Base-by-base conservation (phyloP, 2,329 filamentous ascomycete genomes). In the Cladobotryum protrusum region DNA sequence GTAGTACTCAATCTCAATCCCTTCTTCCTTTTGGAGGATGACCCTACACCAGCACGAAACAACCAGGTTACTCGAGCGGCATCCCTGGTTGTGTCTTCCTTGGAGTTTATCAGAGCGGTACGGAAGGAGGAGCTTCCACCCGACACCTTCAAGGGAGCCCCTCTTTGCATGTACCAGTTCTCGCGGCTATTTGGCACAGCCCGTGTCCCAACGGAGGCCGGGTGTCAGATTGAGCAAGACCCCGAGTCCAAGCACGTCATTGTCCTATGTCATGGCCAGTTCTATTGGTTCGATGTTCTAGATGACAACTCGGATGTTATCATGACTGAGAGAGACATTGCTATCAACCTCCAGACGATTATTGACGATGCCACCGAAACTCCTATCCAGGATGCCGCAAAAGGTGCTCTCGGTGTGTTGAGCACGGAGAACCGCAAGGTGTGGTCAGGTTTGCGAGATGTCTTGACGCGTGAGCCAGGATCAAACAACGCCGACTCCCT, bases 261-360 rank as follows among this genome's bases (percentile, higher is more conserved):
- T 9, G 89, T 97, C 40, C 78, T 97, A 70, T 95, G 89, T 63
- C 88, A 92, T 56, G 93, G 93, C 2, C 93, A 99, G 59, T 91
- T 97, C 62, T 99, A 99, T 70, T 97, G 92, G 92, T 99, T 99
- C 61, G 93, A 99, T 67, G 91, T 96, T 2, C 75, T 99, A 15
- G 93, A 99, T 59, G 86, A 92, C 58, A 95, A 96, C 67, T 87
- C 87, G 6, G 93, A 99, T 66, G 73, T 95, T 49, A 96, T 99
- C 69, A 97, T 97, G 92, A 91, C 86, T 0, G 93, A 97, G 68
- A 92, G 89, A 66, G 93, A 99, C 61, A 80, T 99, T 48, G 84
- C 87, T 6, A 77, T 96, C 63, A 97, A 99, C 62, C 74, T 99
- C 15, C 87, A 95, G 63, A 92, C 89, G 13, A 93, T 97, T 60